Evolutionary conservation across 352 stramenopile species (phyloP).

Genomic region (Globisporangium recalcitrans): DNA sequence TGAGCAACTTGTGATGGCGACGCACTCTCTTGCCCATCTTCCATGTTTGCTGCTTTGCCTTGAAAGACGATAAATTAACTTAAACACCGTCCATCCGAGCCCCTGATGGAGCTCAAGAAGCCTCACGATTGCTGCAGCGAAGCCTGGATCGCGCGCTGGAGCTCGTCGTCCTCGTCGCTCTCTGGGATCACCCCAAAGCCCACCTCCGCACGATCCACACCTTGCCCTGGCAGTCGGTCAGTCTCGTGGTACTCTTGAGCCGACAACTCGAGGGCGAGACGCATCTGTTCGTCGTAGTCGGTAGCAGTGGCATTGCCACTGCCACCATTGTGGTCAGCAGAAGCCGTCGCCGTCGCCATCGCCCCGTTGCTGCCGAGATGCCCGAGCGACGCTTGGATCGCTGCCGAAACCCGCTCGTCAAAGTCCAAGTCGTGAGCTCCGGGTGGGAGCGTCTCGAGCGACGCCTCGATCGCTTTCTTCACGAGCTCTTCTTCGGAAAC

Average conservation of each 20-base stretch:
- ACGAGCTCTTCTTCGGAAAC: conserved; percentile 74
- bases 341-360: background rate
- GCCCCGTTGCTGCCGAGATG: conserved; percentile 8
- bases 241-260: conserved; percentile 40
- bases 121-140: conserved; percentile 51
- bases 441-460: conserved; percentile 26
- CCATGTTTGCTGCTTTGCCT: background rate
- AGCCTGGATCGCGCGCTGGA: conserved; percentile 77
- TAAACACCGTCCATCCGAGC: background rate
- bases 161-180: conserved; percentile 67
- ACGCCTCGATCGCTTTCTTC: conserved; percentile 62
- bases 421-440: conserved; percentile 21
- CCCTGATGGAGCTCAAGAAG: background rate
- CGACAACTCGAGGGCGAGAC: conserved; percentile 52
- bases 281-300: conserved; percentile 63
- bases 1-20: background rate
- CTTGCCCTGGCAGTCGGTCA: conserved; percentile 1
- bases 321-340: background rate
- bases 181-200: conserved; percentile 13
- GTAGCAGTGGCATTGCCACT: background rate
- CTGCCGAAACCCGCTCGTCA: conserved; percentile 51
- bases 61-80: conserved; percentile 5
- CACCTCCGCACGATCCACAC: background rate
- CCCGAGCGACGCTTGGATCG: conserved; percentile 60
- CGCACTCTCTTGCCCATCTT: too few relatives aligned